A percentile compares a stretch with the other conserved stretches of the same genome.
Conservation (phyloP, 2,329 filamentous ascomycete species). For the Graphilbum sp. region DNA sequence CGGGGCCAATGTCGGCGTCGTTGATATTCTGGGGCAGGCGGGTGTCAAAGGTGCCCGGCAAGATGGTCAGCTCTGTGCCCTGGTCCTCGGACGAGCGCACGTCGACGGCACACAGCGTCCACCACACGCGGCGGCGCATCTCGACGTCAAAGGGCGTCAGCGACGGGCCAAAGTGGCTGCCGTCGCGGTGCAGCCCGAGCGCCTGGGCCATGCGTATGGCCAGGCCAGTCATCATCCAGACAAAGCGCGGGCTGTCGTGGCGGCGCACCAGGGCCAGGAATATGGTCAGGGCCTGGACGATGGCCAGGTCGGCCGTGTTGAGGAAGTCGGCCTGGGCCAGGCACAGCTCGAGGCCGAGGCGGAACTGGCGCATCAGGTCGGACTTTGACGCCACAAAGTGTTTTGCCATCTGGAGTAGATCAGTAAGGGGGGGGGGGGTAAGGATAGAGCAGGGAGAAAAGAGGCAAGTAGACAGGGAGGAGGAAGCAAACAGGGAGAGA, state of each 20-base stretch:
- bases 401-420: conserved; percentile 9
- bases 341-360: conserved; percentile 38
- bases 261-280: conserved; percentile 34
- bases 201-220: conserved; percentile 42
- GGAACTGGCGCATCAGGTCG: conserved; percentile 28
- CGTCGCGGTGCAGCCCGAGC: conserved; percentile 43
- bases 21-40: conserved; percentile 39
- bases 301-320: conserved; percentile 35
- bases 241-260: conserved; percentile 33
- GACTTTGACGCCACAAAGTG: conserved; percentile 28
- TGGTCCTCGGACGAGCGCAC: conserved; percentile 34
- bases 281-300: conserved; percentile 41
- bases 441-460: background rate
- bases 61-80: conserved; percentile 25
- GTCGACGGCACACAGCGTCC: conserved; percentile 41
- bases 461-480: background rate
- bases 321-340: conserved; percentile 42
- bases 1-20: conserved; percentile 29
- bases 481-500: background rate
- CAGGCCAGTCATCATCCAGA: conserved; percentile 43
- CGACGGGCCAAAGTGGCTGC: conserved; percentile 22
- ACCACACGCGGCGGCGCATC: conserved; percentile 44
- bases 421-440: background rate
- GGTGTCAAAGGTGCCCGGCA: conserved; percentile 27
- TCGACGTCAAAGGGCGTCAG: conserved; percentile 42